These are phyloP conservation scores for Boletus subcaerulescens DNA, from an alignment of 768 basidiomycete species.

Conservation along the genomic window DNA sequence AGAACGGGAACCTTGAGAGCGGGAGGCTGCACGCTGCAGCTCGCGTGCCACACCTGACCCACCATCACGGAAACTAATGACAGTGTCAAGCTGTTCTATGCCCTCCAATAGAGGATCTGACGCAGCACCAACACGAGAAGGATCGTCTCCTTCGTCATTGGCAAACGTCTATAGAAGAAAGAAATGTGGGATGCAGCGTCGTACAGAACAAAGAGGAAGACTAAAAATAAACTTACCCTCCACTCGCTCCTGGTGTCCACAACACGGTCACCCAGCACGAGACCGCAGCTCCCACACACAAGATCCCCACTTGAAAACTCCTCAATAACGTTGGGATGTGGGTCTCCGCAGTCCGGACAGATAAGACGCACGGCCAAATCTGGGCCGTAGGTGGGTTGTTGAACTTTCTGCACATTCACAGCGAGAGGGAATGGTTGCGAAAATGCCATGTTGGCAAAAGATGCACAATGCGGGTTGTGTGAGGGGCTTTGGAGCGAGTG, in stretches of 20 bases:
- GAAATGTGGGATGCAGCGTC: conserved; percentile 24
- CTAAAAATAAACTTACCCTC: conserved; percentile 59
- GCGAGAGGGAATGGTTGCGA: conserved; percentile 81
- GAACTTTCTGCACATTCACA: conserved; percentile 45
- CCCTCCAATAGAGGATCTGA: conserved; percentile 92
- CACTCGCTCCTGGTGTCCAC: conserved; percentile 99
- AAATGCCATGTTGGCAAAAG: conserved; percentile 52
- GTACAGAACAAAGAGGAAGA: conserved; percentile 9
- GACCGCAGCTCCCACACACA: conserved; percentile 89
- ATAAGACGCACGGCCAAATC: conserved; percentile 87
- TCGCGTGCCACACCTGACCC: conserved; percentile 90
- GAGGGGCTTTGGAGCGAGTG: conserved; percentile 22
- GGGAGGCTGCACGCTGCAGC: conserved; percentile 88
- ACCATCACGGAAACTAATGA: conserved; percentile 94
- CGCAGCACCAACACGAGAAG: conserved; percentile 98
- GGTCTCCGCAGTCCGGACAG: conserved; percentile 93
- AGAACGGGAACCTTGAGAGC: conserved; percentile 71
- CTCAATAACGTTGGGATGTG: conserved; percentile 92
- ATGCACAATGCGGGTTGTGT: conserved; percentile 4
- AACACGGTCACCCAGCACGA: conserved; percentile 93
- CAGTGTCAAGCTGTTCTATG: conserved; percentile 90
- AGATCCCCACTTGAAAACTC: conserved; percentile 98
- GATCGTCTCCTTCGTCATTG: conserved; percentile 98
- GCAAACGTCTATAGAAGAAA: conserved; percentile 83
- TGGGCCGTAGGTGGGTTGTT: conserved; percentile 66